These are phyloP conservation scores for Lasiosphaeria hispida DNA, from an alignment of 495 filamentous ascomycete species.

Conservation along the genomic window DNA sequence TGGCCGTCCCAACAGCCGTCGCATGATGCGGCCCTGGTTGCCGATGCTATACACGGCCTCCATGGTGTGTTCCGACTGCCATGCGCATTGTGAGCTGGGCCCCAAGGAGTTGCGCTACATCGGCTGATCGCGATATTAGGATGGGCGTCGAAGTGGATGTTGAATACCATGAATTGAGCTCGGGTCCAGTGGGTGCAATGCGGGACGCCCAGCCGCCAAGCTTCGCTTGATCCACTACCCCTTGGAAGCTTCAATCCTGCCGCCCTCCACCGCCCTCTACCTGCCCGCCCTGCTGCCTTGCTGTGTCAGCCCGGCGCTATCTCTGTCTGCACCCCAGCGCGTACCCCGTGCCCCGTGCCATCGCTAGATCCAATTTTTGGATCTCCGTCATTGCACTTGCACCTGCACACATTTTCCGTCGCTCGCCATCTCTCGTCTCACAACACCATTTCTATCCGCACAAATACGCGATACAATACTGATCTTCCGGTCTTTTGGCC, in stretches of 20 bases:
- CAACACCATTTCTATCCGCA: background rate
- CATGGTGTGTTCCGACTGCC: background rate
- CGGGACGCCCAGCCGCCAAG: no score
- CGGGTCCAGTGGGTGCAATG: no score
- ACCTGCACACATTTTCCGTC: background rate
- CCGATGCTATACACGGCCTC: conserved; percentile 32
- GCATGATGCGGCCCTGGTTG: conserved; percentile 51
- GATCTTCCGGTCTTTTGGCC: no score
- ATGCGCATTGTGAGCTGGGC: no score
- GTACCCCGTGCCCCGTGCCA: no score
- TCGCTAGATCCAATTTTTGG: background rate
- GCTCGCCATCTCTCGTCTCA: background rate
- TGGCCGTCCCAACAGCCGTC: conserved; percentile 50
- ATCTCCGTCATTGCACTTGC: background rate
- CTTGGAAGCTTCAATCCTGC: background rate
- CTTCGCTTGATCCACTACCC: no score
- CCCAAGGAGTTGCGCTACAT: no score
- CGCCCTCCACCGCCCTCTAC: background rate
- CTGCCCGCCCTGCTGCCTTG: background rate
- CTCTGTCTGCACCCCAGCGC: background rate
- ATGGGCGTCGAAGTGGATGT: no score
- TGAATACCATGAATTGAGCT: no score
- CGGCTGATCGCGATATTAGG: no score
- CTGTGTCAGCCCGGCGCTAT: background rate
- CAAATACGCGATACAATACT: background rate